phyloP scores from a whole-genome alignment of 1,139 yeast species.

The Wickerhamomyces sp. region DNA sequence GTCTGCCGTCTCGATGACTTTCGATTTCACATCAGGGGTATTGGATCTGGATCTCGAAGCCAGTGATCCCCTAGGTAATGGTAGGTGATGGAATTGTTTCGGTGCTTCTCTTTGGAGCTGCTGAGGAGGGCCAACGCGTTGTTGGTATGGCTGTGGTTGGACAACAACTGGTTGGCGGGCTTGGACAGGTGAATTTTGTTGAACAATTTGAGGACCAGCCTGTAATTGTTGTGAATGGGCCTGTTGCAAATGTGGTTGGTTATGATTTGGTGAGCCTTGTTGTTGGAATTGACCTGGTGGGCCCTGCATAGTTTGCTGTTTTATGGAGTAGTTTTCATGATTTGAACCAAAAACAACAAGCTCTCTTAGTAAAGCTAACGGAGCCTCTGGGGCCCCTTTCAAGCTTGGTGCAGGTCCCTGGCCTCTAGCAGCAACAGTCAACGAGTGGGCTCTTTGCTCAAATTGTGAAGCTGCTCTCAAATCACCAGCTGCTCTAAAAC shows the following conservation, averaged over 20 bases:
- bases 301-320: constrained; percentile 7
- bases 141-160: constrained; percentile 7
- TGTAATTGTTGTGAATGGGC: constrained; percentile 5
- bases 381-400: constrained; percentile 48
- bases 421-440: constrained; percentile 39
- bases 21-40: constrained; percentile 8
- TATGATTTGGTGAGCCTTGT: not conserved
- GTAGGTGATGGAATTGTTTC: constrained; percentile 22
- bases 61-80: constrained; percentile 20
- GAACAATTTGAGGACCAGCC: constrained; percentile 2
- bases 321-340: constrained; percentile 7
- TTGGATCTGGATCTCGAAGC: constrained; percentile 10
- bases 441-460: constrained; percentile 39
- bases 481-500: constrained; percentile 48
- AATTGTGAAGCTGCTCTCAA: constrained; percentile 35
- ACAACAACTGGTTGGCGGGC: not conserved
- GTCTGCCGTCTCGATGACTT: not conserved
- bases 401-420: constrained; percentile 42
- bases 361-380: constrained; percentile 43
- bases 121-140: constrained; percentile 1
- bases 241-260: not conserved
- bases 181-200: not conserved
- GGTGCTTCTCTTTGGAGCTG: constrained; percentile 5
- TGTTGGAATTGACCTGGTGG: not conserved
- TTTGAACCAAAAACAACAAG: constrained; percentile 34